Conservation (phyloP, 2,329 filamentous ascomycete species). For the Fusarium pininemorale region DNA sequence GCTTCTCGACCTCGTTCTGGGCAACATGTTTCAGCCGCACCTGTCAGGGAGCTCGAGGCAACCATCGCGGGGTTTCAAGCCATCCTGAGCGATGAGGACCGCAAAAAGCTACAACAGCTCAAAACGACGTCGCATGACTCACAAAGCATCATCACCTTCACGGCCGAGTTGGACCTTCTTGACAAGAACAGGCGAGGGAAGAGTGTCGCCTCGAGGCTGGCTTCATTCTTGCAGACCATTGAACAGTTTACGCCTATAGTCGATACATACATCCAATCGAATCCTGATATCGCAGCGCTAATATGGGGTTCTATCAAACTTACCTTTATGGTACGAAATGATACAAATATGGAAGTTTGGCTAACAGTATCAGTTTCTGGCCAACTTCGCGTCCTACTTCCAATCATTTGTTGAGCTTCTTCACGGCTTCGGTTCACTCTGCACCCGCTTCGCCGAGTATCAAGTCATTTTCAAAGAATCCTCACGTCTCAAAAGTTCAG, state of each 20-base stretch:
- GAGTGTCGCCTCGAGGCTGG: slow-evolving; percentile 15
- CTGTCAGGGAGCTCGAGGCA: not conserved
- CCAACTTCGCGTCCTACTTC: slow-evolving; percentile 32
- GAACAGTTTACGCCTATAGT: slow-evolving; percentile 20
- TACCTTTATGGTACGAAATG: not conserved
- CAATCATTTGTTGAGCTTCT: slow-evolving; percentile 25
- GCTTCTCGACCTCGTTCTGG: not conserved
- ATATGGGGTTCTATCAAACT: slow-evolving; percentile 24
- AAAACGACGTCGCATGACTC: slow-evolving; percentile 4
- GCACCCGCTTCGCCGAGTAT: slow-evolving; percentile 9
- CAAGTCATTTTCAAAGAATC: slow-evolving; percentile 6
- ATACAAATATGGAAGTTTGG: too few relatives aligned
- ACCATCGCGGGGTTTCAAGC: slow-evolving; percentile 17
- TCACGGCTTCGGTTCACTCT: slow-evolving; percentile 8
- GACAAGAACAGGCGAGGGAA: slow-evolving; percentile 14
- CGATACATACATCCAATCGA: slow-evolving; percentile 12
- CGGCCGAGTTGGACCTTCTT: slow-evolving; percentile 1
- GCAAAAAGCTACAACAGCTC: slow-evolving; percentile 7
- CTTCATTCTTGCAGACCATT: slow-evolving; percentile 22
- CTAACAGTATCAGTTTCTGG: not conserved
- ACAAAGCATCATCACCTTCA: slow-evolving; percentile 25
- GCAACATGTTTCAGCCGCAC: not conserved
- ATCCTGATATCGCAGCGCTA: slow-evolving; percentile 1
- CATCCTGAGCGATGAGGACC: slow-evolving; percentile 10
- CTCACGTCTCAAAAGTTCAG: not conserved